A percentile compares a stretch with the other conserved stretches of the same genome.
phyloP scores from a whole-genome alignment of 148 eudicot species.

The Dysphania ambrosioides region DNA sequence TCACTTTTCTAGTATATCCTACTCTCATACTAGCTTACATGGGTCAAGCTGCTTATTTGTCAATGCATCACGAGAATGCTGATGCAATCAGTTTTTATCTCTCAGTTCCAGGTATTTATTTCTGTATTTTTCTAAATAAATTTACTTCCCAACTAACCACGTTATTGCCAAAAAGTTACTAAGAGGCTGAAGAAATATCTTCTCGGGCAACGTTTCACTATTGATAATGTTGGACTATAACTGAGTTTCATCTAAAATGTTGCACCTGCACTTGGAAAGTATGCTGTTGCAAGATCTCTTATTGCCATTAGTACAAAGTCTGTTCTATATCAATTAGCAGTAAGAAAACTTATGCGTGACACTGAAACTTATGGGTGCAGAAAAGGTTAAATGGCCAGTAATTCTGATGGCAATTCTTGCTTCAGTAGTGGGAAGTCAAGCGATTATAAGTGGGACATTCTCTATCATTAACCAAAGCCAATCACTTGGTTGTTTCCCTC shows the following conservation, averaged over 20 bases:
- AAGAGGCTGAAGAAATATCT: too few species aligned
- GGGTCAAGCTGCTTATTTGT: conserved; percentile 95
- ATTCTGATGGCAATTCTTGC: conserved; percentile 72
- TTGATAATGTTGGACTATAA: too few species aligned
- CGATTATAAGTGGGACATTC: conserved; percentile 89
- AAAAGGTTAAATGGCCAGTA: conserved; percentile 72
- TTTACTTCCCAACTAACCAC: not conserved
- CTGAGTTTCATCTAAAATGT: not conserved
- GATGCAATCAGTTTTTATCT: conserved; percentile 70
- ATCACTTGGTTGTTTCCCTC: conserved; percentile 87
- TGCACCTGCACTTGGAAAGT: not conserved
- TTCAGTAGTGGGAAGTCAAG: conserved; percentile 91
- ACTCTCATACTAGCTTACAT: conserved; percentile 77
- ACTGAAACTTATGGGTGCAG: conserved; percentile 34
- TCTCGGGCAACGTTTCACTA: not conserved
- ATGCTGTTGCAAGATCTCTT: not conserved
- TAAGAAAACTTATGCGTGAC: conserved; percentile 6
- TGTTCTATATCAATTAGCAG: not conserved
- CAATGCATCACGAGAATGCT: conserved; percentile 63
- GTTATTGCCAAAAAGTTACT: not conserved
- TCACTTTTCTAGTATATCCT: conserved; percentile 83
- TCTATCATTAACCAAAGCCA: conserved; percentile 93
- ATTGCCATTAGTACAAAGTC: not conserved
- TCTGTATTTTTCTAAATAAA: not conserved
- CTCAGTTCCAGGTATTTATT: conserved; percentile 72